Conservation (phyloP, 768 basidiomycete species). For the Panaeolus cyanescens region DNA sequence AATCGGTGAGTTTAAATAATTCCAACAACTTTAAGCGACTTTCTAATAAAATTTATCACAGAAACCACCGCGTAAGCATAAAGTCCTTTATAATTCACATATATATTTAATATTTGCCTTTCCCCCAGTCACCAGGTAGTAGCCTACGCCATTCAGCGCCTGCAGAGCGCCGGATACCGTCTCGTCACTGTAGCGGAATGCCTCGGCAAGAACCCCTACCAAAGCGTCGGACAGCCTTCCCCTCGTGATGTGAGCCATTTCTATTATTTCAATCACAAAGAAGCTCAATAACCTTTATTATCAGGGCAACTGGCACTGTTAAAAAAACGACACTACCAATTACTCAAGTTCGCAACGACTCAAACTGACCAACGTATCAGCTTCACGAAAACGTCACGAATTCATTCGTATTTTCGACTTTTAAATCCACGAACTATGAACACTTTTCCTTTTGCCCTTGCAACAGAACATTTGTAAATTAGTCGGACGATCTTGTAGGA, state of each 20-base stretch:
- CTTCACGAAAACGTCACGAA: too few relatives aligned
- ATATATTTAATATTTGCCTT: background rate
- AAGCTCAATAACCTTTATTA: background rate
- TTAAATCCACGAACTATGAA: too few relatives aligned
- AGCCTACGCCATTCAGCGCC: constrained; percentile 33
- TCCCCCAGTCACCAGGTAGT: constrained; percentile 29
- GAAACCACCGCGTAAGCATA: constrained; percentile 22
- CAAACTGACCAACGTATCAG: too few relatives aligned
- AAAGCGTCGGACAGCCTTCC: constrained; percentile 26
- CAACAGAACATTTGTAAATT: too few relatives aligned
- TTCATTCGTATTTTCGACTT: too few relatives aligned
- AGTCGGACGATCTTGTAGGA: too few relatives aligned
- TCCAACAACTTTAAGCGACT: background rate
- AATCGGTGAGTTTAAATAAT: constrained; percentile 16
- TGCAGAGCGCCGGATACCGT: constrained; percentile 37
- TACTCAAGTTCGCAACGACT: background rate
- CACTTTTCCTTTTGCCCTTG: too few relatives aligned
- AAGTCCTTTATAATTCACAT: background rate
- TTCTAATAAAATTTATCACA: constrained; percentile 5
- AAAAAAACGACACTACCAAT: background rate
- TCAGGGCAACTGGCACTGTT: constrained; percentile 2
- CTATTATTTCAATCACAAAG: background rate
- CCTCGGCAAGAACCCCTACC: constrained; percentile 33
- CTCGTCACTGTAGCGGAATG: constrained; percentile 43
- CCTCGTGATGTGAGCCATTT: constrained; percentile 29